These are phyloP conservation scores for Paxillus involutus DNA, from an alignment of 768 basidiomycete genomes.

Conservation along the genomic window DNA sequence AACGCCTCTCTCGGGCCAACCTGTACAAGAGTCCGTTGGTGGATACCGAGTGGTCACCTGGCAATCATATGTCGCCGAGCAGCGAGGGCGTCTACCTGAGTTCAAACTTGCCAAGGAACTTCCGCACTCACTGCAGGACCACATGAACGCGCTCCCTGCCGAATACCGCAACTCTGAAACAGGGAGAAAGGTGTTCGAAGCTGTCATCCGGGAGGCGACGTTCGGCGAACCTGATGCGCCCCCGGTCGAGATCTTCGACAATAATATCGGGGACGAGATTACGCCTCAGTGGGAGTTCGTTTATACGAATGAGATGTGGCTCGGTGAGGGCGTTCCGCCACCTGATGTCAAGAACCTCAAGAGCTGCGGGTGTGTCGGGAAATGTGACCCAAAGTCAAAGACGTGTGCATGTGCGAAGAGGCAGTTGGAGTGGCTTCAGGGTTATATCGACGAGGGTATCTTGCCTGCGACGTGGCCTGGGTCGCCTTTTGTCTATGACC, in stretches of 20 bases:
- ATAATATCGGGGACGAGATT: slow-evolving; percentile 64
- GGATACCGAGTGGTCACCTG: slow-evolving; percentile 22
- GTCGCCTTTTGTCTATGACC: slow-evolving; percentile 70
- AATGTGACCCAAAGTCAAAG: slow-evolving; percentile 72
- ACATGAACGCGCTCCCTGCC: slow-evolving; percentile 53
- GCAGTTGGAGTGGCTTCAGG: slow-evolving; percentile 42
- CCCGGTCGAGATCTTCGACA: slow-evolving; percentile 58
- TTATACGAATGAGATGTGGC: slow-evolving; percentile 83
- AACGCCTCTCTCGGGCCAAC: not conserved
- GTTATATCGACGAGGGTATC: slow-evolving; percentile 16
- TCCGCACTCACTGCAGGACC: slow-evolving; percentile 64
- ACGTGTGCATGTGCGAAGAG: slow-evolving; percentile 68
- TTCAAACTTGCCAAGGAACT: slow-evolving; percentile 46
- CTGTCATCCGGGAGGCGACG: slow-evolving; percentile 61
- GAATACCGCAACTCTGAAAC: slow-evolving; percentile 40
- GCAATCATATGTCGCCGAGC: slow-evolving; percentile 16
- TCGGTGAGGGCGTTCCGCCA: slow-evolving; percentile 62
- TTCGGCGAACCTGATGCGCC: slow-evolving; percentile 72
- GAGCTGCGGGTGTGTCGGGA: slow-evolving; percentile 75
- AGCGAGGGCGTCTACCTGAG: slow-evolving; percentile 18
- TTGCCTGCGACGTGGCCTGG: slow-evolving; percentile 35
- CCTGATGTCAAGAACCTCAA: slow-evolving; percentile 57
- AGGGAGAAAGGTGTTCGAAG: slow-evolving; percentile 58
- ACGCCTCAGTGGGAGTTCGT: slow-evolving; percentile 85
- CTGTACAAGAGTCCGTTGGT: not conserved